Evolutionary conservation across 768 basidiomycete species (phyloP).

Genomic region (Panaeolus cyanescens): DNA sequence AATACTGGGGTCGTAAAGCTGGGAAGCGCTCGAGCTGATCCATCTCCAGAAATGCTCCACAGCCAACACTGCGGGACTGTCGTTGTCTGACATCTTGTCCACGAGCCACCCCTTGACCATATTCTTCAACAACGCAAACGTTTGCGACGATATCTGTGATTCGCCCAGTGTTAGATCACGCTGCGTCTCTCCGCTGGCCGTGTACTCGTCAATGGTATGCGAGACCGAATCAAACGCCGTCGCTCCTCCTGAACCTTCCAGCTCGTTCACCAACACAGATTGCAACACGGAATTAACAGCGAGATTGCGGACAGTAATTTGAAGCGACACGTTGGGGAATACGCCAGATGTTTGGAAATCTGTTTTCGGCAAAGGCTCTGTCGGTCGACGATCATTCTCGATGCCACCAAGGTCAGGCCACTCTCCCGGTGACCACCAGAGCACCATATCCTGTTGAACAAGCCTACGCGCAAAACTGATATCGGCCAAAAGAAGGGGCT

Average conservation of each 20-base stretch:
- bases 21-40: constrained; percentile 83
- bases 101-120: constrained; percentile 93
- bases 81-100: constrained; percentile 74
- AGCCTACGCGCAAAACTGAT: constrained; percentile 89
- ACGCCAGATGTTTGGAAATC: constrained; percentile 86
- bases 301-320: constrained; percentile 86
- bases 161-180: constrained; percentile 86
- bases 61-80: constrained; percentile 66
- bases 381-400: constrained; percentile 79
- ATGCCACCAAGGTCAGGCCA: constrained; percentile 92
- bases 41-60: constrained; percentile 98
- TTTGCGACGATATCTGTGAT: constrained; percentile 83
- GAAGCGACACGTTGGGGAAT: constrained; percentile 92
- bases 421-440: constrained; percentile 96
- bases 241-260: constrained; percentile 93
- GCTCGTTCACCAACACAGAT: constrained; percentile 92
- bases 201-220: constrained; percentile 88
- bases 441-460: constrained; percentile 82
- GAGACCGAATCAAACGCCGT: constrained; percentile 94
- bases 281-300: constrained; percentile 94
- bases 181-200: constrained; percentile 59
- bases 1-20: constrained; percentile 90
- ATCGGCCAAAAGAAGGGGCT: constrained; percentile 85
- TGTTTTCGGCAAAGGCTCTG: constrained; percentile 79
- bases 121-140: constrained; percentile 79